Evolutionary conservation across 2,329 filamentous ascomycete genomes (phyloP).

Genomic region (Diaporthe batatas): DNA sequence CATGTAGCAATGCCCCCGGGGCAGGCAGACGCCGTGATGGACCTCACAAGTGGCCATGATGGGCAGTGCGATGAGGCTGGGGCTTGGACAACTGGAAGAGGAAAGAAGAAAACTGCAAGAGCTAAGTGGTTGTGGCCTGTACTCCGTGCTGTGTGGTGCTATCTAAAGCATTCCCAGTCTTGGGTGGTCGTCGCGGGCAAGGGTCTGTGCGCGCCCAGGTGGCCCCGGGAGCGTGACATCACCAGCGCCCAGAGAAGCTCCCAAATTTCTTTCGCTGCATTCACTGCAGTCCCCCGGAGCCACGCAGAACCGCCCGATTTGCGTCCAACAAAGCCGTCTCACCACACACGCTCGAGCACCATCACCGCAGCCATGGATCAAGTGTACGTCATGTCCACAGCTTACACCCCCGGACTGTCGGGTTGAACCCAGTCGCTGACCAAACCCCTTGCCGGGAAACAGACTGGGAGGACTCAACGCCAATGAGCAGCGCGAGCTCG

Average conservation of each 20-base stretch:
- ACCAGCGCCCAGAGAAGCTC: constrained; percentile 28
- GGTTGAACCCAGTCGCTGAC: constrained; percentile 22
- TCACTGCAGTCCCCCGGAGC: neutral
- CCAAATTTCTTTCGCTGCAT: constrained; percentile 28
- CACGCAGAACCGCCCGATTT: neutral
- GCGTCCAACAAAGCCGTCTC: constrained; percentile 10
- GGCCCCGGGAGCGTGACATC: constrained; percentile 19
- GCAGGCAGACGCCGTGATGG: neutral
- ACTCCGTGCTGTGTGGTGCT: too few species aligned
- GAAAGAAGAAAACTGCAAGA: neutral
- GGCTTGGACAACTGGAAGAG: neutral
- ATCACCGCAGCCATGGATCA: constrained; percentile 37
- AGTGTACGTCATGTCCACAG: constrained; percentile 29
- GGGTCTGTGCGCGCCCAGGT: constrained; percentile 13
- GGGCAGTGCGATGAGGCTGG: neutral
- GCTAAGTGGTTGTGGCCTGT: too few species aligned
- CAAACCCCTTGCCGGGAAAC: constrained; percentile 14
- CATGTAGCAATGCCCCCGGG: neutral
- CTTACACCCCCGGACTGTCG: neutral
- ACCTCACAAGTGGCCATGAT: neutral
- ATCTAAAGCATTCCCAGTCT: neutral
- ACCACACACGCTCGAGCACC: neutral
- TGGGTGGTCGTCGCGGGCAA: neutral
- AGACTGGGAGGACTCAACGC: constrained; percentile 68
- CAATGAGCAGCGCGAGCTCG: constrained; percentile 91